These are phyloP conservation scores for Serendipita indica DNA, from an alignment of 768 basidiomycete species.

Conservation along the genomic window DNA sequence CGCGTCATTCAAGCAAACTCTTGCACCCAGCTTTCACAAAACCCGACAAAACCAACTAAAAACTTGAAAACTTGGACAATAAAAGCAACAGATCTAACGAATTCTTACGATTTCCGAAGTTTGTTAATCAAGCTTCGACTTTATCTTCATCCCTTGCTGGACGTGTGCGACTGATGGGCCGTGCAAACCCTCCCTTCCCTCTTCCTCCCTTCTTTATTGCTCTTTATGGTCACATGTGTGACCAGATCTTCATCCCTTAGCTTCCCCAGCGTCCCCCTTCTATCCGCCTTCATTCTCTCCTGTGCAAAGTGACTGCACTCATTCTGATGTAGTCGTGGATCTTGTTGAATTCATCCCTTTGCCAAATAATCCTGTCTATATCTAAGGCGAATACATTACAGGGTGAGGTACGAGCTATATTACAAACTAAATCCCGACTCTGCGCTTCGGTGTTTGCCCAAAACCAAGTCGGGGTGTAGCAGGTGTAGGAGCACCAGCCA, in stretches of 20 bases:
- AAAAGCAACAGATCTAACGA: too few relatives aligned
- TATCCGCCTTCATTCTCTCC: not conserved
- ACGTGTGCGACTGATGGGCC: not conserved
- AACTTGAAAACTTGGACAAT: too few relatives aligned
- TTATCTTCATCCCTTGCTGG: not conserved
- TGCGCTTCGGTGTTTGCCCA: constrained; percentile 60
- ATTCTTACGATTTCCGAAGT: too few relatives aligned
- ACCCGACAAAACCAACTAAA: too few relatives aligned
- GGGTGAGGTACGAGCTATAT: not conserved
- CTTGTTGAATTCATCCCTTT: not conserved
- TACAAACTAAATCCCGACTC: constrained; percentile 44
- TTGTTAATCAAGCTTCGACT: too few relatives aligned
- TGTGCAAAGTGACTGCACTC: not conserved
- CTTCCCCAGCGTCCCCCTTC: constrained; percentile 7
- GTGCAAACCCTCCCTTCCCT: not conserved
- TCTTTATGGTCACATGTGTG: not conserved
- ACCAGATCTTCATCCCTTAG: not conserved
- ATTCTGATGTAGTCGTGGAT: not conserved
- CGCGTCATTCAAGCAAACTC: too few relatives aligned
- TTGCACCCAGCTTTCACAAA: too few relatives aligned
- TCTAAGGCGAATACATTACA: too few relatives aligned
- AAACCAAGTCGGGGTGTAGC: constrained; percentile 46
- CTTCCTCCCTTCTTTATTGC: not conserved
- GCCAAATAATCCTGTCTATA: not conserved
- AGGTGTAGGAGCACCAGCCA: constrained; percentile 61